Evolutionary conservation across 768 basidiomycete genomes (phyloP).

Genomic region (Steccherinum ochraceum): DNA sequence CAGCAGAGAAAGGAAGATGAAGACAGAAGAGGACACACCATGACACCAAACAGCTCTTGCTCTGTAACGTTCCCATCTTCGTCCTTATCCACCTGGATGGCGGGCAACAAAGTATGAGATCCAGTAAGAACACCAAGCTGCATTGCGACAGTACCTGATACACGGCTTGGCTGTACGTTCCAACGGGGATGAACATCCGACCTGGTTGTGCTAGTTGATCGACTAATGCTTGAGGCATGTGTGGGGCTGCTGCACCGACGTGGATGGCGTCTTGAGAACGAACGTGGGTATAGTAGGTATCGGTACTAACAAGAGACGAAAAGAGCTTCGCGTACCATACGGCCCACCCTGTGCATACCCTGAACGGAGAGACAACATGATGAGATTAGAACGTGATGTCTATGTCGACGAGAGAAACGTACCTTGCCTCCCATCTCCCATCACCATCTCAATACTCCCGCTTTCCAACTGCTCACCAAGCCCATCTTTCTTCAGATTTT

Average conservation of each 20-base stretch:
- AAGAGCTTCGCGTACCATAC: conserved; percentile 7
- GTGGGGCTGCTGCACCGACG: conserved; percentile 88
- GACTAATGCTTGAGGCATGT: conserved; percentile 61
- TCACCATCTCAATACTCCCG: conserved; percentile 54
- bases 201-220: conserved; percentile 74
- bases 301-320: no score
- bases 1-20: neutral
- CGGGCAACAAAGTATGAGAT: neutral
- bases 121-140: neutral
- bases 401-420: conserved; percentile 10
- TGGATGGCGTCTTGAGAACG: conserved; percentile 59
- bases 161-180: conserved; percentile 49
- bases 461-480: conserved; percentile 46
- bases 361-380: neutral
- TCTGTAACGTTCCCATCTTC: conserved; percentile 55
- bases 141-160: conserved; percentile 23
- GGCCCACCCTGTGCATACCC: conserved; percentile 19
- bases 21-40: conserved; percentile 39
- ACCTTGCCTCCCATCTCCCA: conserved; percentile 81
- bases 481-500: conserved; percentile 66
- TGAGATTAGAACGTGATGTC: neutral
- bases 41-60: conserved; percentile 73
- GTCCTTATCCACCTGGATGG: conserved; percentile 69
- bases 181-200: conserved; percentile 92
- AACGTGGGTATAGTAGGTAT: no score